phyloP scores from a whole-genome alignment of 768 basidiomycete species.

The Mycena galopus region DNA sequence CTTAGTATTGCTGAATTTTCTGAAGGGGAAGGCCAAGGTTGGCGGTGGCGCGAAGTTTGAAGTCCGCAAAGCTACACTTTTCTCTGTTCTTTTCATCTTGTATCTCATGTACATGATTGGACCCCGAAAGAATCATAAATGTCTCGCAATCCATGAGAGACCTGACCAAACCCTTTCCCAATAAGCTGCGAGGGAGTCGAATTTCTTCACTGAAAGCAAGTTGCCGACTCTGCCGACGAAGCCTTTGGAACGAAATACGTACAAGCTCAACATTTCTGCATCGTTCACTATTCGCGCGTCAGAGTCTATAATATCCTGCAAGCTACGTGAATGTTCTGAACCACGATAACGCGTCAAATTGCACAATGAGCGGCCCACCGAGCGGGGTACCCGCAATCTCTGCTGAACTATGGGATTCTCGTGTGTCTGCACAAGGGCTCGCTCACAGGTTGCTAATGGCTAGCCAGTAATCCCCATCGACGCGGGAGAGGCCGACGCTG shows the following conservation, averaged over 20 bases:
- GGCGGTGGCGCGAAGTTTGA: constrained; percentile 1
- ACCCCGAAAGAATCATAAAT: too few relatives aligned
- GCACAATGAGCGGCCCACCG: constrained; percentile 4
- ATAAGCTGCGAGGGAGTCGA: too few relatives aligned
- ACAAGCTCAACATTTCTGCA: constrained; percentile 5
- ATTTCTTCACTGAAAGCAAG: too few relatives aligned
- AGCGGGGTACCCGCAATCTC: constrained; percentile 6
- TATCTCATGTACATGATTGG: too few relatives aligned
- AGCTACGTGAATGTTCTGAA: not conserved
- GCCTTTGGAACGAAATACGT: constrained; percentile 9
- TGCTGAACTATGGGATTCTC: constrained; percentile 30
- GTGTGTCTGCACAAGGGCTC: constrained; percentile 6
- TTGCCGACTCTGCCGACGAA: not conserved
- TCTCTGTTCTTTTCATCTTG: too few relatives aligned
- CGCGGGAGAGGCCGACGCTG: constrained; percentile 11
- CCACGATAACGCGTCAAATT: not conserved
- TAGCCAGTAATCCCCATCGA: constrained; percentile 29
- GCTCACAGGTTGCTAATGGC: not conserved
- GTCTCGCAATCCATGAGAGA: too few relatives aligned
- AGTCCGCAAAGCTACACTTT: too few relatives aligned
- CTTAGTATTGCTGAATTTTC: not conserved
- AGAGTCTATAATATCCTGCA: not conserved
- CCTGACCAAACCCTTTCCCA: too few relatives aligned
- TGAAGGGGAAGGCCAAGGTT: constrained; percentile 21
- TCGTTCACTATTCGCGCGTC: not conserved